Base-by-base conservation (phyloP, 2,329 filamentous ascomycete genomes). In the Colletotrichum sp. region DNA sequence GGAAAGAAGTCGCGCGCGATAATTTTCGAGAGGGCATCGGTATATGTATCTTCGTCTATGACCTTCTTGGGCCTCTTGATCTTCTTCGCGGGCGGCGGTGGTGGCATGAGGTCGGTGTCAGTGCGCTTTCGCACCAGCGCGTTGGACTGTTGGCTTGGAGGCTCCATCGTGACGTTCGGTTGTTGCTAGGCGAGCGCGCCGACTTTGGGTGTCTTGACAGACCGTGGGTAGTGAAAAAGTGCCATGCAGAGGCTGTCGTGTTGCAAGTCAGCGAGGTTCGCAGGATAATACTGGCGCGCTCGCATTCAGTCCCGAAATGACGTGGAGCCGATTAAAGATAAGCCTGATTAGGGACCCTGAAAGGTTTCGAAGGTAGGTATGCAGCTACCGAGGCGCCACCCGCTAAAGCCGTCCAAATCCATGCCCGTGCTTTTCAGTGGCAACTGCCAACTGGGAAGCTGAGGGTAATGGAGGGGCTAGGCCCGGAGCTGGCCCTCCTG, bases 1-100 rank as follows among this genome's bases (percentile, higher is more conserved):
- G 97, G 97, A 81, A 99, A 99, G 88, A 98, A 99, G 88, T 99
- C 97, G 78, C 97, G 93, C 12, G 95, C 95, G 78, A 99, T 98
- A 82, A 99, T 99, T 79, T 97, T 94, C 1, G 96, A 98, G 32
- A 99, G 89, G 1, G 95, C 94, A 74, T 96, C 93, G 3, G 95
- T 97, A 84, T 99, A 99, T 69, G 94, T 93, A 79, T 99, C 96
- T 88, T 99, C 97, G 83, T 98, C 95, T 32, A 99, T 91, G 32
- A 98, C 93, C 77, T 94, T 94, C 77, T 93, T 93, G 0, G 97
- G 97, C 68, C 97, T 92, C 85, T 98, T 98, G 82, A 98, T 98
- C 74, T 95, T 94, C 84, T 98, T 99, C 57, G 93, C 88, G 0
- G 92, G 90, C 6, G 96, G 95, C 8, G 96, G 96, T 13, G 96